These are phyloP conservation scores for Sugiyamaella chiloensis DNA, from an alignment of 805 yeast genomes.

Conservation along the genomic window DNA sequence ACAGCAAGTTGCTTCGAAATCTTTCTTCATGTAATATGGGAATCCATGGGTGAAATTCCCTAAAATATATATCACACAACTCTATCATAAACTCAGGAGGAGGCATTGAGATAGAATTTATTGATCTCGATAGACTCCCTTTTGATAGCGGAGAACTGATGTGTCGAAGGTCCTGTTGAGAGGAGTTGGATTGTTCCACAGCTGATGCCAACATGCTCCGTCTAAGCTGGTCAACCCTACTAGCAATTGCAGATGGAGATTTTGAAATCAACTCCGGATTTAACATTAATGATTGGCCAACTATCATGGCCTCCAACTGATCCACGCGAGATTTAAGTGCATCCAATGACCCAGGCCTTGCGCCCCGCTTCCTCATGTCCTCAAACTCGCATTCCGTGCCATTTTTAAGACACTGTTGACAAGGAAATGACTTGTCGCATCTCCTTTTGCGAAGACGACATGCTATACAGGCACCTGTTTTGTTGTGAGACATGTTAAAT, in stretches of 20 bases:
- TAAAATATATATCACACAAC: conserved; percentile 15
- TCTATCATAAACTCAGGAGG: conserved; percentile 8
- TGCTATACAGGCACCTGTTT: conserved; percentile 11
- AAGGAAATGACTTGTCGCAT: conserved; percentile 17
- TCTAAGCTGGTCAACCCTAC: not conserved
- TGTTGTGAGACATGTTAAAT: too few relatives aligned
- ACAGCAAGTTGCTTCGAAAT: conserved; percentile 3
- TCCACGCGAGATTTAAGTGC: conserved; percentile 9
- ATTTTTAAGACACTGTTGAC: conserved; percentile 8
- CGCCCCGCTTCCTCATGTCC: conserved; percentile 13
- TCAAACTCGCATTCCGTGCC: conserved; percentile 13
- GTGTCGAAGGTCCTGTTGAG: conserved; percentile 2
- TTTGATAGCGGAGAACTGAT: not conserved
- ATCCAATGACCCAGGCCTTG: conserved; percentile 13
- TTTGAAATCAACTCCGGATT: conserved; percentile 3
- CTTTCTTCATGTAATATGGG: conserved; percentile 18
- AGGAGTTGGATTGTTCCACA: not conserved
- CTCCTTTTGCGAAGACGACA: conserved; percentile 17
- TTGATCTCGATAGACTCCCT: too few relatives aligned
- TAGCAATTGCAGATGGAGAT: not conserved
- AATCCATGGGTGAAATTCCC: conserved; percentile 21
- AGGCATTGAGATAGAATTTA: conserved; percentile 2
- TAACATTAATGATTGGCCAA: conserved; percentile 16
- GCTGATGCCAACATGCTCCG: not conserved
- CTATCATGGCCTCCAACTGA: conserved; percentile 15